Percentiles rank a stretch among this genome's conserved stretches.
These are phyloP conservation scores for Zizania palustris DNA, from an alignment of 202 grass and related monocot genomes.

Conservation along the genomic window DNA sequence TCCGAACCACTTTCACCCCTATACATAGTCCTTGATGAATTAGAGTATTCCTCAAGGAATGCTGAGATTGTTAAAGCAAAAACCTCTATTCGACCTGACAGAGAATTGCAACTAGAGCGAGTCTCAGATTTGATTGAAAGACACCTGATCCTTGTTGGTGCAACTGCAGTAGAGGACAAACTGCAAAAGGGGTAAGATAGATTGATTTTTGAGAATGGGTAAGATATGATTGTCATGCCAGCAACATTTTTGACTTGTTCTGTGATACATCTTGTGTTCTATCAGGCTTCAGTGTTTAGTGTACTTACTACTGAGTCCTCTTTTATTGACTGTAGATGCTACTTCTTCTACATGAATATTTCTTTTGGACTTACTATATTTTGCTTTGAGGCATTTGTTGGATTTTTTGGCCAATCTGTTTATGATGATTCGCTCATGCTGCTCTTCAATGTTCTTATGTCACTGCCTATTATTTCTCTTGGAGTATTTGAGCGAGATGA, in stretches of 20 bases:
- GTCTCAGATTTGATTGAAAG: too few relatives aligned
- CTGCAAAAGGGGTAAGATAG: constrained; percentile 71
- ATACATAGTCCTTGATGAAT: too few relatives aligned
- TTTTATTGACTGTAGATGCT: constrained; percentile 75
- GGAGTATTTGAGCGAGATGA: constrained; percentile 99
- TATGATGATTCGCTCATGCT: constrained; percentile 99
- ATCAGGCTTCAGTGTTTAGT: constrained; percentile 76
- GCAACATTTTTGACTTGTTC: constrained; percentile 38
- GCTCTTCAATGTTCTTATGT: constrained; percentile 95
- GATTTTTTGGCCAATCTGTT: constrained; percentile 96
- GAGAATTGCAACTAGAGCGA: too few relatives aligned
- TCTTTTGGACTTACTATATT: constrained; percentile 98
- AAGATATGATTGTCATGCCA: constrained; percentile 40
- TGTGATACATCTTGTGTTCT: constrained; percentile 36
- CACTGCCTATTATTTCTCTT: constrained; percentile 94
- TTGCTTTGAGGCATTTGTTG: constrained; percentile 96
- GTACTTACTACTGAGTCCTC: constrained; percentile 25
- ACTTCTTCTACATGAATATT: constrained; percentile 99
- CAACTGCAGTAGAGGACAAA: too few relatives aligned
- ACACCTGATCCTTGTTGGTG: too few relatives aligned
- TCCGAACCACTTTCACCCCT: too few relatives aligned
- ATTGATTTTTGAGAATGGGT: constrained; percentile 11
- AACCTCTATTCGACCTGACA: too few relatives aligned
- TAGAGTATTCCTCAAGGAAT: too few relatives aligned
- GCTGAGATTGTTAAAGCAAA: too few relatives aligned